These are phyloP conservation scores for Citrus sp. DNA, from an alignment of 345 rosid species.

Conservation along the genomic window DNA sequence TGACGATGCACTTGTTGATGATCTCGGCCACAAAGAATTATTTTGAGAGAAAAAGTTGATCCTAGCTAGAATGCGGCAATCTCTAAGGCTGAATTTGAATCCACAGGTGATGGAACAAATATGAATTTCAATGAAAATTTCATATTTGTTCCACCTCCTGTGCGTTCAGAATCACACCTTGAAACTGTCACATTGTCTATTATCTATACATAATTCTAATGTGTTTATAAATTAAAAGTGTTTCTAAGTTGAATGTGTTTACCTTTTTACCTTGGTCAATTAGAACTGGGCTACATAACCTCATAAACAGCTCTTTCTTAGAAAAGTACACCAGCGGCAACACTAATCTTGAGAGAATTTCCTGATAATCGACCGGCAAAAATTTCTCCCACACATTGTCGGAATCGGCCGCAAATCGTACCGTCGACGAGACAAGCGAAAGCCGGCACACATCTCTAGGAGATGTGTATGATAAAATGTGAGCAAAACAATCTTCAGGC, in stretches of 20 bases:
- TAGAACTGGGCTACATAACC: constrained; percentile 29
- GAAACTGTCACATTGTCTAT: not conserved
- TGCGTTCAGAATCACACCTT: constrained; percentile 19
- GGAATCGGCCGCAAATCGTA: constrained; percentile 25
- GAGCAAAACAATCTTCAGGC: constrained; percentile 33
- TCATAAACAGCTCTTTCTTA: constrained; percentile 32
- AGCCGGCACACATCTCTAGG: constrained; percentile 33
- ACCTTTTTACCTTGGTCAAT: constrained; percentile 40
- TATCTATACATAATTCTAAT: not conserved
- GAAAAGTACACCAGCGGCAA: constrained; percentile 15
- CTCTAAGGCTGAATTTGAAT: constrained; percentile 13
- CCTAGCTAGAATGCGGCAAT: not conserved
- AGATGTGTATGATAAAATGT: constrained; percentile 28
- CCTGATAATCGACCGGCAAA: constrained; percentile 22
- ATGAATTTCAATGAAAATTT: constrained; percentile 15
- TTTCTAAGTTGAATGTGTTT: not conserved
- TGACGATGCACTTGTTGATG: too few species aligned
- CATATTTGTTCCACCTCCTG: constrained; percentile 50
- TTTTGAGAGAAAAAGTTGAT: too few species aligned
- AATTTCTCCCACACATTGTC: constrained; percentile 33
- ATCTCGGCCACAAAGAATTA: too few species aligned
- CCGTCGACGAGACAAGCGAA: constrained; percentile 20
- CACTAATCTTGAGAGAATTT: constrained; percentile 9
- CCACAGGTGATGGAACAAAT: constrained; percentile 29
- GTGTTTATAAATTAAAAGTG: not conserved